A percentile compares a stretch with the other conserved stretches of the same genome.
Conservation (phyloP, 306 rosid genomes). For the Astragalus membranaceus region DNA sequence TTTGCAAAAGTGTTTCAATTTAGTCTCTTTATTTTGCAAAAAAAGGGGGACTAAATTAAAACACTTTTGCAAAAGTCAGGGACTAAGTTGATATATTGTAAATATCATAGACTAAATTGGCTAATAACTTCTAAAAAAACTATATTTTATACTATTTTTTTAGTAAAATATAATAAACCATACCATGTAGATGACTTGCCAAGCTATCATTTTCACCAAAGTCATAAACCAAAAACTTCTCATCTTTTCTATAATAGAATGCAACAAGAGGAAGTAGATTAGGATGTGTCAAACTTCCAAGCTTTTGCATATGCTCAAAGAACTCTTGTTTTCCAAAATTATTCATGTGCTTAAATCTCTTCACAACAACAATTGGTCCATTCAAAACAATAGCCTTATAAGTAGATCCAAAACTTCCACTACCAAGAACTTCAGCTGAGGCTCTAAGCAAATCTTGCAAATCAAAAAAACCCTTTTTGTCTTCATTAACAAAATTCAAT, state of each 20-base stretch:
- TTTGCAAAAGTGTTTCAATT: too few species aligned
- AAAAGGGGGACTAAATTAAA: too few species aligned
- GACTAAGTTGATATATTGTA: too few species aligned
- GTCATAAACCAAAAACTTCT: conserved; percentile 47
- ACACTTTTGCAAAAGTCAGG: too few species aligned
- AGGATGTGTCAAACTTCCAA: conserved; percentile 55
- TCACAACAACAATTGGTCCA: conserved; percentile 59
- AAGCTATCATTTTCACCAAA: conserved; percentile 41
- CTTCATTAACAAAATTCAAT: conserved; percentile 41
- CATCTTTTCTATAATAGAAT: conserved; percentile 42
- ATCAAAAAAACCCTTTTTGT: conserved; percentile 43
- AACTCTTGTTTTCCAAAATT: conserved; percentile 49
- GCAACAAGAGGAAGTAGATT: conserved; percentile 47
- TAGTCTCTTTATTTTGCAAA: too few species aligned
- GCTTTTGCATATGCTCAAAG: conserved; percentile 45
- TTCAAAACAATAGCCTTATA: conserved; percentile 51
- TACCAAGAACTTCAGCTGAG: conserved; percentile 62
- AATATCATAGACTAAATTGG: too few species aligned
- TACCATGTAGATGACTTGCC: conserved; percentile 61
- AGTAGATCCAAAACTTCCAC: conserved; percentile 71
- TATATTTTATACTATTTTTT: too few species aligned
- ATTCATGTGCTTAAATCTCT: conserved; percentile 67
- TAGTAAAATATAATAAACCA: neutral
- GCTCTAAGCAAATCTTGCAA: conserved; percentile 61
- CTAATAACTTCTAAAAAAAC: neutral